phyloP scores from a whole-genome alignment of 371 early-diverging fungal species.

The Zancudomyces culisetae region DNA sequence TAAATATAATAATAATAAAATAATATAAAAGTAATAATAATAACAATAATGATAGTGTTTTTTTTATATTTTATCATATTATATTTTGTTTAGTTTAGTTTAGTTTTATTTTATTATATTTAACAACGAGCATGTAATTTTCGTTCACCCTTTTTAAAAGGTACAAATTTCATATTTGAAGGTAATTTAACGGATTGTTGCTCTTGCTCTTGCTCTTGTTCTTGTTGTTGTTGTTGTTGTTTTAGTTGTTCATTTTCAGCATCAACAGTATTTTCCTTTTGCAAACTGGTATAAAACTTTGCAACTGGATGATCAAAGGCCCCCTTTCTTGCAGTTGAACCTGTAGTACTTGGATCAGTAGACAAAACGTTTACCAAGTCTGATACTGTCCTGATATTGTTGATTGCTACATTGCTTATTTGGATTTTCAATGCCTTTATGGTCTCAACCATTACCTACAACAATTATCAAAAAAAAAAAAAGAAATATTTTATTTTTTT shows the following conservation, averaged over 20 bases:
- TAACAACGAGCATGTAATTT: slow-evolving; percentile 19
- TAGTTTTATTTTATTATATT: neutral
- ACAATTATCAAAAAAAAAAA: neutral
- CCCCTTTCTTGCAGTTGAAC: too few species aligned
- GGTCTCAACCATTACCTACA: slow-evolving; percentile 1
- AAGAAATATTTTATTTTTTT: too few species aligned
- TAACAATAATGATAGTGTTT: too few species aligned
- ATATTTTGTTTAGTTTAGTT: neutral
- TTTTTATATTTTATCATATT: neutral
- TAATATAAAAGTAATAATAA: neutral
- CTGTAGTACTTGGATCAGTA: slow-evolving; percentile 6
- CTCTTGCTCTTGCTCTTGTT: too few species aligned
- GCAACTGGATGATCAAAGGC: slow-evolving; percentile 27
- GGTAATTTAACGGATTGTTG: too few species aligned
- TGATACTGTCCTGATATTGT: slow-evolving; percentile 24
- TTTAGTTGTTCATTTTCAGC: slow-evolving; percentile 7
- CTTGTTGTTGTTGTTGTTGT: too few species aligned
- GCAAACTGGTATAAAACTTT: slow-evolving; percentile 15
- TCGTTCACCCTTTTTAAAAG: slow-evolving; percentile 20
- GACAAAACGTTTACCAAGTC: slow-evolving; percentile 21
- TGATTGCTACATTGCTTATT: slow-evolving; percentile 22
- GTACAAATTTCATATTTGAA: slow-evolving; percentile 27
- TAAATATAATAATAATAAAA: neutral
- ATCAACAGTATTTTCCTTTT: too few species aligned
- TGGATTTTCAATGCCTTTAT: slow-evolving; percentile 10